phyloP scores from a whole-genome alignment of 2,329 filamentous ascomycete species.

The Tolypocladium paradoxum region DNA sequence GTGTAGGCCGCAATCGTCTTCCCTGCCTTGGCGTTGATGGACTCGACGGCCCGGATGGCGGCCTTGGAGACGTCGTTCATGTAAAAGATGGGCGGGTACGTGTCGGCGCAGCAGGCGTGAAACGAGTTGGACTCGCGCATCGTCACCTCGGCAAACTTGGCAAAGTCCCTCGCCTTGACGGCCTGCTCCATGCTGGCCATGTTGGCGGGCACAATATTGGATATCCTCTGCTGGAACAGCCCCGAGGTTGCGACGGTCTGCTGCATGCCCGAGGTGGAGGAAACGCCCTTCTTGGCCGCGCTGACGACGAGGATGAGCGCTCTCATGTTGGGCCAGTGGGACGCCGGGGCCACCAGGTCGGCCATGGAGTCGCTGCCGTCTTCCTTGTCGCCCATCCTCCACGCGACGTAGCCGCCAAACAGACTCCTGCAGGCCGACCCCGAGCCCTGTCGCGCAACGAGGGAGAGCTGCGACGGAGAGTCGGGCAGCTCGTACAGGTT shows the following conservation, averaged over 20 bases:
- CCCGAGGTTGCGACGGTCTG: constrained; percentile 84
- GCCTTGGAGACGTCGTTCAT: constrained; percentile 89
- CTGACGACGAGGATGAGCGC: constrained; percentile 85
- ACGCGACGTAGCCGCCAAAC: constrained; percentile 93
- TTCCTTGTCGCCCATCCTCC: constrained; percentile 64
- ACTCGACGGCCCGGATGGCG: constrained; percentile 79
- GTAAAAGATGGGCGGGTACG: constrained; percentile 96
- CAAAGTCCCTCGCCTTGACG: constrained; percentile 69
- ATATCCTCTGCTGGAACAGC: constrained; percentile 71
- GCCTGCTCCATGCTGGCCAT: constrained; percentile 83
- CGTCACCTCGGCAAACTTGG: constrained; percentile 75
- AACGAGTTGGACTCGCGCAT: constrained; percentile 98
- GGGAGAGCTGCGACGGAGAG: constrained; percentile 70
- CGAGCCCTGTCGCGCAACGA: constrained; percentile 86
- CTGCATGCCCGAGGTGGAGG: constrained; percentile 91
- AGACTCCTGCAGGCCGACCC: constrained; percentile 89
- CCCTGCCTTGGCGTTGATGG: constrained; percentile 72
- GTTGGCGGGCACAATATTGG: constrained; percentile 65
- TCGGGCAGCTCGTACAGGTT: constrained; percentile 81
- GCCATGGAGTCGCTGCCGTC: constrained; percentile 85
- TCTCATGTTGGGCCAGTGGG: constrained; percentile 93
- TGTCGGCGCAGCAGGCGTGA: constrained; percentile 90
- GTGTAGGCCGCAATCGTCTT: constrained; percentile 85
- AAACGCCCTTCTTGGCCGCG: constrained; percentile 91
- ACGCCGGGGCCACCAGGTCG: constrained; percentile 75